phyloP scores from a whole-genome alignment of 2,329 filamentous ascomycete species.

The Colletotrichum karsti region DNA sequence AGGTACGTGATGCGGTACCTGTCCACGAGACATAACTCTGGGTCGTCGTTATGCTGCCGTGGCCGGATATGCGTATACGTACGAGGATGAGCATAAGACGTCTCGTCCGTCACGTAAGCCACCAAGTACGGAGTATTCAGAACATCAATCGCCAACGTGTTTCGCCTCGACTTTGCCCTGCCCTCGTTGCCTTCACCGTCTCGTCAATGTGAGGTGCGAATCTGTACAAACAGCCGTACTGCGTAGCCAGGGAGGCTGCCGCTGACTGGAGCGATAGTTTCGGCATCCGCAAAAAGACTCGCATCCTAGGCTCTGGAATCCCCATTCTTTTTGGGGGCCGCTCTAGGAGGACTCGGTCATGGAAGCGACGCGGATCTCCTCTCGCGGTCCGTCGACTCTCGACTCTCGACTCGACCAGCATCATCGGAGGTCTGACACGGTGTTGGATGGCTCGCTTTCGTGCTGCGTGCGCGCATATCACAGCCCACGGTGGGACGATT shows the following conservation, averaged over 20 bases:
- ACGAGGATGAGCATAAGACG: not conserved
- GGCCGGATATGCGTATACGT: too few relatives aligned
- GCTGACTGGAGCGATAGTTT: too few relatives aligned
- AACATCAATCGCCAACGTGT: not conserved
- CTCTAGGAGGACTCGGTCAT: constrained; percentile 1
- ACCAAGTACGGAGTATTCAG: not conserved
- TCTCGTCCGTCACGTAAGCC: too few relatives aligned
- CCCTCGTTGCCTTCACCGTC: constrained; percentile 9
- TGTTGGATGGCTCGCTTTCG: not conserved
- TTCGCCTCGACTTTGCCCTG: constrained; percentile 5
- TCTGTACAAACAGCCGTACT: too few relatives aligned
- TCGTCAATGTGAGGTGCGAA: not conserved
- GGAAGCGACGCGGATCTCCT: not conserved
- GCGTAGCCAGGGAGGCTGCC: not conserved
- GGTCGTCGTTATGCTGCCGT: too few relatives aligned
- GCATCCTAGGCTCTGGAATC: not conserved
- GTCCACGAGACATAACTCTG: too few relatives aligned
- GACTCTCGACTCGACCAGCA: not conserved
- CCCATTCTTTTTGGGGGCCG: constrained; percentile 23
- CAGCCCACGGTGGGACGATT: constrained; percentile 11
- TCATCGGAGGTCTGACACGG: not conserved
- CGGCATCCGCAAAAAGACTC: not conserved
- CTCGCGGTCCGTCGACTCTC: not conserved
- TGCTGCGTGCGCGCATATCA: not conserved
- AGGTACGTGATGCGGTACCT: not conserved